Base-by-base conservation (phyloP, 1,284 basidiomycete genomes). In the Ustilago cynodontis region DNA sequence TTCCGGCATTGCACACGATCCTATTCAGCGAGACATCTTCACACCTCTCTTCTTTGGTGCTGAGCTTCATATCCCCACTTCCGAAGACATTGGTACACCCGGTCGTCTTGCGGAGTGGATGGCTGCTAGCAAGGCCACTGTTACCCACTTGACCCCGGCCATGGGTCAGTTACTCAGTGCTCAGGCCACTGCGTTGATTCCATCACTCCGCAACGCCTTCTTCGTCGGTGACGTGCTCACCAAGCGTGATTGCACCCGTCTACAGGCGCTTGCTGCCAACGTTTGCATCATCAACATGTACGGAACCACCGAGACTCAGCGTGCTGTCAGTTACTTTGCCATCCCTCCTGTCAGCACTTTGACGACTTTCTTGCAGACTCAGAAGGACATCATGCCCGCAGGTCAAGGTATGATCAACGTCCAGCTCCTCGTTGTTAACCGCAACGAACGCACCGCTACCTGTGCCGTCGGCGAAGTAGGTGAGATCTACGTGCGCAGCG, bases 211-310 rank as follows among this genome's bases (percentile, higher is more conserved):
- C 43, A 95, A 94, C 82, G 97, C 97, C 11, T 99, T 99, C 89
- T 99, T 99, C 85, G 97, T 99, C 64, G 97, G 97, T n/a, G 97
- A 99, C 85, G 92, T 99, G 37, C 91, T 99, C 66, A 99, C 97
- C 78, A 99, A 99, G 88, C 93, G 97, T 53, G 97, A 99, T 87
- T 99, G 97, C 86, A 91, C 94, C 49, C 93, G 97, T 56, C 90
- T 99, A 8, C 97, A 99, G 87, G 90, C 93, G 5, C 91, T 99
- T 53, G 97, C 97, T 1, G 88, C 91, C 35, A 97, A 99, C 82
- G 95, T 96, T 28, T 78, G 80, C 71, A 86, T 99, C 86, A 92
- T 99, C 87, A 99, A 99, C 89, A 99, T 99, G 97, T 99, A 98
- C 87, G 97, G 97, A 26, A 99, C 97, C 10, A 99, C 97, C 26